A percentile compares a stretch with the other conserved stretches of the same genome.
These are phyloP conservation scores for Pseudocercospora vitis DNA, from an alignment of 2,329 filamentous ascomycete genomes.

Conservation along the genomic window DNA sequence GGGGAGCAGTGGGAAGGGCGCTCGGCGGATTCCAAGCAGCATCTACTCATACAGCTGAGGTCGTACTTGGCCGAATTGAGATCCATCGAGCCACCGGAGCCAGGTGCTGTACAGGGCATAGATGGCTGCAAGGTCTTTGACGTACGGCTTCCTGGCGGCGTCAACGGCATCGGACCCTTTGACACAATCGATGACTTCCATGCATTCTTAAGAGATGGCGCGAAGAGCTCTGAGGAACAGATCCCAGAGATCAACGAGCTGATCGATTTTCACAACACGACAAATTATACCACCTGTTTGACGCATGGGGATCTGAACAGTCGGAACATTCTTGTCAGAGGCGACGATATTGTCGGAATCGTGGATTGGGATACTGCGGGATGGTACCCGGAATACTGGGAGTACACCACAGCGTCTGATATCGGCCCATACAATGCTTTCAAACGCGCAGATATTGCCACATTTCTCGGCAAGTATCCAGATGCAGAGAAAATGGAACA, in stretches of 20 bases:
- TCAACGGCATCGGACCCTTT: conserved; percentile 20
- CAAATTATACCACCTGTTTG: not conserved
- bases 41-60: conserved; percentile 19
- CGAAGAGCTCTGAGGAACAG: conserved; percentile 12
- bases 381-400: conserved; percentile 52
- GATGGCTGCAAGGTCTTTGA: conserved; percentile 18
- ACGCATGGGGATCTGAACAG: conserved; percentile 17
- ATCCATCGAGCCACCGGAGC: conserved; percentile 5
- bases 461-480: conserved; percentile 2
- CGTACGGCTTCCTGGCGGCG: conserved; percentile 8
- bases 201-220: conserved; percentile 13
- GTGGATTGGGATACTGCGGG: conserved; percentile 51
- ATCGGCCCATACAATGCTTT: conserved; percentile 31
- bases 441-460: not conserved
- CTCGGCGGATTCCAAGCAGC: not conserved
- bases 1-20: conserved; percentile 5
- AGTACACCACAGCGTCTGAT: conserved; percentile 37
- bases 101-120: conserved; percentile 14
- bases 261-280: conserved; percentile 21
- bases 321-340: conserved; percentile 46
- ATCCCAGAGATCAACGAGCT: conserved; percentile 37
- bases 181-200: conserved; percentile 21
- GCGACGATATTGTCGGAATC: conserved; percentile 48
- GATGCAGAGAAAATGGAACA: not conserved
- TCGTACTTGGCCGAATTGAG: conserved; percentile 18